Percentiles rank a stretch among this genome's conserved stretches.
Evolutionary conservation across 2,329 filamentous ascomycete genomes (phyloP).

Genomic region (Fusarium sp.): DNA sequence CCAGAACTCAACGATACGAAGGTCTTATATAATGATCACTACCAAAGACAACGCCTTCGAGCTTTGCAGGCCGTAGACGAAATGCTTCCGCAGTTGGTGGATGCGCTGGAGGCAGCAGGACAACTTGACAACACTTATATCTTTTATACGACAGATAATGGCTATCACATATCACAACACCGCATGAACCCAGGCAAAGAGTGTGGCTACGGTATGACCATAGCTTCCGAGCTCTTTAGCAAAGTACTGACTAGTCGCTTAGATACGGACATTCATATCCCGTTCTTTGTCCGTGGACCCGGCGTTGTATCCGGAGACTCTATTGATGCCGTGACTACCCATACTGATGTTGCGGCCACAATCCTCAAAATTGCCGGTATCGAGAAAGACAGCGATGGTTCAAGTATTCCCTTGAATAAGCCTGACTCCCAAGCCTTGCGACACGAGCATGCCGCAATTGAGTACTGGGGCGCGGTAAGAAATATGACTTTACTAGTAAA

Average conservation of each 20-base stretch:
- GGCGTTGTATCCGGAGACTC: slow-evolving; percentile 53
- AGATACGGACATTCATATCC: slow-evolving; percentile 64
- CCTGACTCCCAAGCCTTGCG: no score
- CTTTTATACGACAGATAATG: slow-evolving; percentile 64
- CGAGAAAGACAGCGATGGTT: no score
- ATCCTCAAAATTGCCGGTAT: no score
- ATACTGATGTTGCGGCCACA: slow-evolving; percentile 64
- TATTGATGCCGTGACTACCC: slow-evolving; percentile 57
- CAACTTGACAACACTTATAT: slow-evolving; percentile 60
- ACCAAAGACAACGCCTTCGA: slow-evolving; percentile 55
- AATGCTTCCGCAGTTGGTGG: background rate
- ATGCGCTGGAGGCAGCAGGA: slow-evolving; percentile 50
- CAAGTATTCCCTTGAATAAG: no score
- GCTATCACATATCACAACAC: slow-evolving; percentile 65
- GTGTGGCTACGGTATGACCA: no score
- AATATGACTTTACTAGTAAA: no score
- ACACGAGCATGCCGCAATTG: no score
- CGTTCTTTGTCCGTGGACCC: slow-evolving; percentile 62
- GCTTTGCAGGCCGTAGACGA: slow-evolving; percentile 57
- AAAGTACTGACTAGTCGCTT: no score
- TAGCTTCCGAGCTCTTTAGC: no score
- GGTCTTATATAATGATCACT: slow-evolving; percentile 47
- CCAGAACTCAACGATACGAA: background rate
- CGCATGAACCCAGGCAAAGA: slow-evolving; percentile 63
- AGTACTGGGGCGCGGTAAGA: no score